Conservation (phyloP, 768 basidiomycete genomes). For the Termitomyces bulborhizus region DNA sequence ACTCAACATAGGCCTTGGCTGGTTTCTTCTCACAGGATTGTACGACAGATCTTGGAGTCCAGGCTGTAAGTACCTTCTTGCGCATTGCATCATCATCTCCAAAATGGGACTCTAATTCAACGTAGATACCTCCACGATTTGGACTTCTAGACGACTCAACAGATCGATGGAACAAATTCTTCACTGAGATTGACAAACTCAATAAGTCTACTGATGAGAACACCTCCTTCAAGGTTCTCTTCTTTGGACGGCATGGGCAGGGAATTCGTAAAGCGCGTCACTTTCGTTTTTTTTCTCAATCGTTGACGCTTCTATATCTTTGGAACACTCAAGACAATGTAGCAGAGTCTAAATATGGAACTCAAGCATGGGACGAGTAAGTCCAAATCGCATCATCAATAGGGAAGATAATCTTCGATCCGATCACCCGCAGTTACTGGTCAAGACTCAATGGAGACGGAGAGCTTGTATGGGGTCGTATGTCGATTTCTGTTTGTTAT, state of each 20-base stretch:
- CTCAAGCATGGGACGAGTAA: slow-evolving; percentile 56
- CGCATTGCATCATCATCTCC: no score
- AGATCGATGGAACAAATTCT: slow-evolving; percentile 46
- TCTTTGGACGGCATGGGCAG: slow-evolving; percentile 67
- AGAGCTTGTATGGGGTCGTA: slow-evolving; percentile 71
- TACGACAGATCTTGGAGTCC: neutral
- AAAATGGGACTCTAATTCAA: neutral
- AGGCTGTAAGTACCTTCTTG: neutral
- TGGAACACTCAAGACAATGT: slow-evolving; percentile 54
- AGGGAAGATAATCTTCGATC: no score
- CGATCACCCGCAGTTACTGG: slow-evolving; percentile 41
- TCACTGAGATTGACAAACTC: slow-evolving; percentile 32
- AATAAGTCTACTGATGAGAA: slow-evolving; percentile 32
- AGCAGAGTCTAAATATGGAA: slow-evolving; percentile 52
- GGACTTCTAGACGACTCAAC: slow-evolving; percentile 50
- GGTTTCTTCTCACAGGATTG: slow-evolving; percentile 9
- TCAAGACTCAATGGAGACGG: slow-evolving; percentile 59
- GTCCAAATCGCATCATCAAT: slow-evolving; percentile 11
- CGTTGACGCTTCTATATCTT: neutral
- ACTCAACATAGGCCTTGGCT: neutral
- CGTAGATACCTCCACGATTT: slow-evolving; percentile 50
- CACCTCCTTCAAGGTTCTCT: slow-evolving; percentile 55
- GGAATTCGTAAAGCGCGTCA: slow-evolving; percentile 53
- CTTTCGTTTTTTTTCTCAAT: neutral
- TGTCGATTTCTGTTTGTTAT: slow-evolving; percentile 20